Evolutionary conservation across 495 filamentous ascomycete genomes (phyloP).

Genomic region (Cetradonia linearis): DNA sequence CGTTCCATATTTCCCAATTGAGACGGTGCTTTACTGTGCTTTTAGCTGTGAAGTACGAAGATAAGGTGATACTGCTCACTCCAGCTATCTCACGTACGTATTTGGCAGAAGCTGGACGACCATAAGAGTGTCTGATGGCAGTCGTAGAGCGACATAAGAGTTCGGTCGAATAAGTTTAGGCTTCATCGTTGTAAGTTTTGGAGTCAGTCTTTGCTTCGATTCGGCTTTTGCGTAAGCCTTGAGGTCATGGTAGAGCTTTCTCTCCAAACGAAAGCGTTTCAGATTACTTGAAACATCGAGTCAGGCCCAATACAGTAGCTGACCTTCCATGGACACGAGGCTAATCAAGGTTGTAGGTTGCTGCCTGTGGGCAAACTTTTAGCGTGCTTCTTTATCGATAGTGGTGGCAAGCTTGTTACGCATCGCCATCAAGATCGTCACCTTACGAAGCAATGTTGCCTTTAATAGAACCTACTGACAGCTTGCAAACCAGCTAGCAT

Average conservation of each 20-base stretch:
- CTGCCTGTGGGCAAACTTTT: neutral
- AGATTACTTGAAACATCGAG: neutral
- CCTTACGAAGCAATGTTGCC: neutral
- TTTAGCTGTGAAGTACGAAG: slow-evolving; percentile 22
- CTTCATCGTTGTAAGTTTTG: slow-evolving; percentile 5
- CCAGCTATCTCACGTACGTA: slow-evolving; percentile 50
- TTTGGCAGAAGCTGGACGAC: slow-evolving; percentile 59
- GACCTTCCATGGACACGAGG: too few species aligned
- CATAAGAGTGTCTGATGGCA: slow-evolving; percentile 56
- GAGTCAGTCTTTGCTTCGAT: neutral
- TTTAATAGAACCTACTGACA: neutral
- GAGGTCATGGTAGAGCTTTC: neutral
- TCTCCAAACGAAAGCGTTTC: neutral
- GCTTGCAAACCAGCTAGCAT: neutral
- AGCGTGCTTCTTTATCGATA: slow-evolving; percentile 4
- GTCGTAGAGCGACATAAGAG: slow-evolving; percentile 51
- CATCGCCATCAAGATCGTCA: neutral
- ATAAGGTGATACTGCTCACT: slow-evolving; percentile 25
- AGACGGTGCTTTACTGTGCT: slow-evolving; percentile 52
- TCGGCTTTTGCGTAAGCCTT: neutral
- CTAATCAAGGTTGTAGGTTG: too few species aligned
- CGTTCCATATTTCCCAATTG: slow-evolving; percentile 78
- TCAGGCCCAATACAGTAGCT: neutral
- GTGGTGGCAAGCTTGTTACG: neutral
- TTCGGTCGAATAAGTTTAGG: slow-evolving; percentile 45